phyloP scores from a whole-genome alignment of 495 filamentous ascomycete species.

The Penicillium riverlandense region DNA sequence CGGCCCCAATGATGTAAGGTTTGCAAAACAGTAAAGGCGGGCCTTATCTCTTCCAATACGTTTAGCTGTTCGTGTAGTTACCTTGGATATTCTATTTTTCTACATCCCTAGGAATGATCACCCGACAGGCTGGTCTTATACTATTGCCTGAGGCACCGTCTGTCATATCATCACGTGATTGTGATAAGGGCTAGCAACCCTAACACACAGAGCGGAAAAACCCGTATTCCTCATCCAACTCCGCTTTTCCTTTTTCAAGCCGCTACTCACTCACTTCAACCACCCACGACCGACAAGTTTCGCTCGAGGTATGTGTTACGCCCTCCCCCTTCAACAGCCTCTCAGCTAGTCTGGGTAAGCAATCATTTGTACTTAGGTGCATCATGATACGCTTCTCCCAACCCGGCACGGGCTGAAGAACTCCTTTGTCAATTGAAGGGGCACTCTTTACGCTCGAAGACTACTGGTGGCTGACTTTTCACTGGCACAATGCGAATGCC shows the following conservation, averaged over 20 bases:
- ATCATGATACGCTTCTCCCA: conserved; percentile 68
- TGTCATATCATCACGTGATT: too few relatives aligned
- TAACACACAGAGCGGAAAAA: conserved; percentile 29
- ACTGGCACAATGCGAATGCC: conserved; percentile 20
- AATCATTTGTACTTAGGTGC: conserved; percentile 22
- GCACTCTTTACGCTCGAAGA: conserved; percentile 90
- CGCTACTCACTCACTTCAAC: conserved; percentile 12
- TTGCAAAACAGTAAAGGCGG: too few relatives aligned
- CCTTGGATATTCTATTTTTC: too few relatives aligned
- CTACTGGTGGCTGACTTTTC: conserved; percentile 73
- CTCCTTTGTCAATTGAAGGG: conserved; percentile 63
- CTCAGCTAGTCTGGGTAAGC: conserved; percentile 44
- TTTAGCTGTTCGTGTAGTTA: too few relatives aligned
- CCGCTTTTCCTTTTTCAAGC: conserved; percentile 6
- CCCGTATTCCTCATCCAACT: not conserved
- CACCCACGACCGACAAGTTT: conserved; percentile 15
- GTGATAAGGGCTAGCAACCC: conserved; percentile 29
- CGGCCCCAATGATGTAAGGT: too few relatives aligned
- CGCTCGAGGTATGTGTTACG: conserved; percentile 41
- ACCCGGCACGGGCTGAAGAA: conserved; percentile 84
- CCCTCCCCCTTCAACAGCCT: conserved; percentile 27
- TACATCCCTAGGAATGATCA: too few relatives aligned
- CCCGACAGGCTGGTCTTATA: not conserved
- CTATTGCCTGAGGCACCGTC: conserved; percentile 26
- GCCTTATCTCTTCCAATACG: too few relatives aligned